Base-by-base conservation (phyloP, 306 rosid genomes). In the Nissolia schottii region DNA sequence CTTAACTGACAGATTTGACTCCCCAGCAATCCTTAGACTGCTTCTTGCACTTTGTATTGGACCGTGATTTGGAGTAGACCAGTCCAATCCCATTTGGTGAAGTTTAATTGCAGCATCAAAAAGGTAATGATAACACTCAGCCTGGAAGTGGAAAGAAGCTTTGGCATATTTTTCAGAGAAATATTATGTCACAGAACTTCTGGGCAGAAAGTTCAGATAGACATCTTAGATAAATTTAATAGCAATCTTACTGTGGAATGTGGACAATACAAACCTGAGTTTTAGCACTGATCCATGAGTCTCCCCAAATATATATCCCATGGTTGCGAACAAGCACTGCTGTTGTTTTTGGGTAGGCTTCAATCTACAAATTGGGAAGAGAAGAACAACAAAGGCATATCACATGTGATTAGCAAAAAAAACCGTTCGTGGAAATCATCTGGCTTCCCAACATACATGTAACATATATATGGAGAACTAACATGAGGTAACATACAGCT, bases 311-410 rank as follows among this genome's bases (percentile, higher is more conserved):
- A 82, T 89, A 94, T 72, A 94, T 54, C 66, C 98, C 98, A 60
- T 91, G 97, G 87, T 94, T 94, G 54, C 98, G 98, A 77, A 94
- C 98, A 87, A 94, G 97, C 64, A 94, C 98, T 27, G 98, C 98
- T 48, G 98, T 89, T 50, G 98, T 64, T 87, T 87, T 94, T 1
- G 97, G 98, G 86, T 94, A 94, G 54, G 91, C 96, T 80, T 86
- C 88, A 75, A 94, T 89, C 98, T 94, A 50, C 32, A 80, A 46
- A 51, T 65, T 46, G 78, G 71, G 76, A 34, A 50, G 67, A 34
- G 56, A 64, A 7, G 15, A 50, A 70, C 16, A 78, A 66, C 23
- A 60, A 55, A 48, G 40, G 14, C 15, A 22, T 15, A 64, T 61
- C 43, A 70, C 35, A 63, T 24, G 56, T n/a, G 72, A 23, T 13